These are phyloP conservation scores for Flaveria robusta DNA, from an alignment of 129 eudicot genomes.

Conservation along the genomic window DNA sequence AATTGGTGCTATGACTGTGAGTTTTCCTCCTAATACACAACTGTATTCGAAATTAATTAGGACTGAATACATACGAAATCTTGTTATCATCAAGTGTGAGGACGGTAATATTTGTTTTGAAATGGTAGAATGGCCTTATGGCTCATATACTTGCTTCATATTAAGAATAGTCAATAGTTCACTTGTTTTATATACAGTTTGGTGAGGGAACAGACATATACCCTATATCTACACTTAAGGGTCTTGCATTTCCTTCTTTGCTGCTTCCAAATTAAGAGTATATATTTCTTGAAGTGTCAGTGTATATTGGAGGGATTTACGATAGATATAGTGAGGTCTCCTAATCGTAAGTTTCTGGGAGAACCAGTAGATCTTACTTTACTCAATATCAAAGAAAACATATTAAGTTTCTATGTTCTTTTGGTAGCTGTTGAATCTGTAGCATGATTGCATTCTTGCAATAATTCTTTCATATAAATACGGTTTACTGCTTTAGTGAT, in stretches of 20 bases:
- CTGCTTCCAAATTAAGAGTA: neutral
- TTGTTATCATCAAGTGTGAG: neutral
- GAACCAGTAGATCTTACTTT: neutral
- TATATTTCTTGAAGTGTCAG: neutral
- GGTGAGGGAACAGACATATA: neutral
- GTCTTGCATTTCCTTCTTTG: neutral
- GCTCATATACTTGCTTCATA: neutral
- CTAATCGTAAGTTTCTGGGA: neutral
- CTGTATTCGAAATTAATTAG: neutral
- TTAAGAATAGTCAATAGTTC: neutral
- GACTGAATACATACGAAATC: neutral
- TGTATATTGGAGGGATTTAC: neutral
- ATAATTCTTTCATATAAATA: neutral
- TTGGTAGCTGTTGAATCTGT: conserved; percentile 12
- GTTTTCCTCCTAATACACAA: neutral
- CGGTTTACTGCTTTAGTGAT: conserved; percentile 5
- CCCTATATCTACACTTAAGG: neutral
- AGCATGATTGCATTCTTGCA: conserved; percentile 7
- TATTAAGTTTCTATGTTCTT: neutral
- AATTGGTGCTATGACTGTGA: conserved; percentile 14
- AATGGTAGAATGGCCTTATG: neutral
- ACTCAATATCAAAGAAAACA: neutral
- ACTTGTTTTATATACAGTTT: neutral
- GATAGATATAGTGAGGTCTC: neutral
- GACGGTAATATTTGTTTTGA: neutral